A percentile compares a stretch with the other conserved stretches of the same genome.
phyloP scores from a whole-genome alignment of 495 filamentous ascomycete species.

The Recurvomyces mirabilis region DNA sequence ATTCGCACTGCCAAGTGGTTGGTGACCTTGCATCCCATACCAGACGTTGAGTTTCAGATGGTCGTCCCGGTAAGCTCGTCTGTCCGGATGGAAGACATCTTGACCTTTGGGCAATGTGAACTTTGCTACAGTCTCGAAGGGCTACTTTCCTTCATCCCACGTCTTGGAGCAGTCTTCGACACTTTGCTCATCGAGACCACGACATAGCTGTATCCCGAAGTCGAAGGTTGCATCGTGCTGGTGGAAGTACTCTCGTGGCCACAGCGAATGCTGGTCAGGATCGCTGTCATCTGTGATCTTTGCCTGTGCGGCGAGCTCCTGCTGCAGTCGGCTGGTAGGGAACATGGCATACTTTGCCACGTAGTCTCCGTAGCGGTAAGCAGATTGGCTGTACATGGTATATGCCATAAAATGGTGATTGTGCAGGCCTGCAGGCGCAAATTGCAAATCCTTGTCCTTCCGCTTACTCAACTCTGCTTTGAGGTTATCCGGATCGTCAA shows the following conservation, averaged over 20 bases:
- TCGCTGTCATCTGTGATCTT: slow-evolving; percentile 30
- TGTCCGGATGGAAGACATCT: slow-evolving; percentile 33
- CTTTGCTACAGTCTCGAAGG: slow-evolving; percentile 37
- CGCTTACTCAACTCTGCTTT: slow-evolving; percentile 33
- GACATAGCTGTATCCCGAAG: slow-evolving; percentile 34
- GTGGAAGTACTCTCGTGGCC: slow-evolving; percentile 34
- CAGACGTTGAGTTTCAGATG: slow-evolving; percentile 37
- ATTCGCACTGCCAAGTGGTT: slow-evolving; percentile 36
- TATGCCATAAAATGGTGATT: slow-evolving; percentile 37
- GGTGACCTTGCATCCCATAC: slow-evolving; percentile 34
- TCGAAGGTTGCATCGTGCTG: slow-evolving; percentile 36
- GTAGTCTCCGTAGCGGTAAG: slow-evolving; percentile 38
- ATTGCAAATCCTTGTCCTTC: slow-evolving; percentile 32
- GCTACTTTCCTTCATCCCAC: slow-evolving; percentile 39
- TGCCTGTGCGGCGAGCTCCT: slow-evolving; percentile 32
- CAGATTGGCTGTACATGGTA: slow-evolving; percentile 36
- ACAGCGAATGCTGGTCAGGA: slow-evolving; percentile 31
- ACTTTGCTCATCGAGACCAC: slow-evolving; percentile 38
- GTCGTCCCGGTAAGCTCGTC: slow-evolving; percentile 37
- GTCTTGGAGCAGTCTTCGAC: slow-evolving; percentile 37
- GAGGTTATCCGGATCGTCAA: slow-evolving; percentile 28
- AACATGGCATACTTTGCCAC: slow-evolving; percentile 37
- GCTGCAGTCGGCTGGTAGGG: slow-evolving; percentile 32
- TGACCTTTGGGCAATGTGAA: slow-evolving; percentile 32
- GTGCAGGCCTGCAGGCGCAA: slow-evolving; percentile 30